Base-by-base conservation (phyloP, 768 basidiomycete species). In the Amanita muscaria region DNA sequence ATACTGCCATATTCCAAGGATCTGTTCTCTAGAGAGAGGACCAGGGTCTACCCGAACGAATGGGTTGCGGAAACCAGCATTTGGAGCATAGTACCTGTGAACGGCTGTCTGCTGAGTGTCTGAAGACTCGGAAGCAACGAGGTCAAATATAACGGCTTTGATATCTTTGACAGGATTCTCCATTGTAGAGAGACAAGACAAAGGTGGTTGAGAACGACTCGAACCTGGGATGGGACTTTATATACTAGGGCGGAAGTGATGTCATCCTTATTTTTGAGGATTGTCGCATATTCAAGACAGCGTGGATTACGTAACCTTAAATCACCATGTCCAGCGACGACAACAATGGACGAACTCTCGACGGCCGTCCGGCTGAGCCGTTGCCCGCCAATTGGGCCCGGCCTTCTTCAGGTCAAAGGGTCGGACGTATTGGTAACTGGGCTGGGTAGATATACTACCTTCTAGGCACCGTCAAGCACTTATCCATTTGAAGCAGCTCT, bases 391-490 rank as follows among this genome's bases (percentile, higher is more conserved):
- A 58, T 5, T 76, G 76, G 76, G 58, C 62, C 14, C 60, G 66
- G 18, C 63, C 68, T 4, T 37, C 66, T 16, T 52, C 56, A 32
- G 49, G 59, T 43, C 65, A 67, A 14, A 65, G 74, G 45, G 61
- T 76, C 5, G 77, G 76, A 16, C 66, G 77, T 35, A 66, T 80
- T 47, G 78, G 77, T 11, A 67, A 72, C 46, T 74, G 75, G 76
- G 59, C 64, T 23, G 55, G 56, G 59, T 70, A 36, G 46, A 33
- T 31, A 36, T 49, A 3, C 3, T 40, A 3, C 16, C 39, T n/a
- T 48, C n/a, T 19, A 33, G 21, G 30, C 14, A 30, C 27, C 34
- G 12, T 11, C 22, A 29, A 23, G 29, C 16, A 27, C 6, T 42
- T 14, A 9, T 21, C 29, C 33, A 21, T 9, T 18, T 16, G 41